Base-by-base conservation (phyloP, 306 rosid genomes). In the Urtica urens region DNA sequence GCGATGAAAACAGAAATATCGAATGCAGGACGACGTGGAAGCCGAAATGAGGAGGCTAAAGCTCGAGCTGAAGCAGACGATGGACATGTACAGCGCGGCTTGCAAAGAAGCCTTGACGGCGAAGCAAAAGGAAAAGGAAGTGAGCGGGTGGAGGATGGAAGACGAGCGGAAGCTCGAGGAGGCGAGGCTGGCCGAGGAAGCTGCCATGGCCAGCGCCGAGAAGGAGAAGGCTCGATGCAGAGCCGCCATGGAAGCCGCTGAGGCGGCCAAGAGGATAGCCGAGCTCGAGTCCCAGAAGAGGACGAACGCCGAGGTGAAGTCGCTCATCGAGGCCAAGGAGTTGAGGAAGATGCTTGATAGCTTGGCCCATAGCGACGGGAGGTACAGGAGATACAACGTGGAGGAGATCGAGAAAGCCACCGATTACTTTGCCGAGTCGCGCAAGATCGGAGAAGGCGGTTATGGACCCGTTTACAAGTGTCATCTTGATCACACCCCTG, bases 381-480 rank as follows among this genome's bases (percentile, higher is more conserved):
- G 65, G 62, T 90, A 85, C 49, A 77, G 92, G 47, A 79, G 61
- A 69, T 90, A 90, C 63, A 31, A 23, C 9, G 60, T 90, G 24
- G 85, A 90, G 30, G 99, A 90, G 81, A 75, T 90, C 57, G 94
- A 85, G 70, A 20, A 3, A 7, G 95, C 99, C 7, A 79, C 99
- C 6, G 68, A 81, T 9, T 41, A 12, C 48, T 90, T 90, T 51
- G 49, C 70, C 1, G 66, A 26, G n/a, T 67, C 80, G 55, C 84
- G 61, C 18, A 90, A 85, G 64, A 73, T 90, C 29, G 99, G 99
- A 34, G 96, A 90, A 71, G 96, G 99, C 26, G 95, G 94, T 16
- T 90, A 90, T 58, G 99, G 99, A 16, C 95, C 94, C 3, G 99
- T 85, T 31, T 80, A 22, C 49, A 60, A 28, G 49, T 80, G 90